Evolutionary conservation across 768 basidiomycete species (phyloP), one percentile per base, ranked within the genome.

Genomic region (Infundibulicybe gibba): DNA sequence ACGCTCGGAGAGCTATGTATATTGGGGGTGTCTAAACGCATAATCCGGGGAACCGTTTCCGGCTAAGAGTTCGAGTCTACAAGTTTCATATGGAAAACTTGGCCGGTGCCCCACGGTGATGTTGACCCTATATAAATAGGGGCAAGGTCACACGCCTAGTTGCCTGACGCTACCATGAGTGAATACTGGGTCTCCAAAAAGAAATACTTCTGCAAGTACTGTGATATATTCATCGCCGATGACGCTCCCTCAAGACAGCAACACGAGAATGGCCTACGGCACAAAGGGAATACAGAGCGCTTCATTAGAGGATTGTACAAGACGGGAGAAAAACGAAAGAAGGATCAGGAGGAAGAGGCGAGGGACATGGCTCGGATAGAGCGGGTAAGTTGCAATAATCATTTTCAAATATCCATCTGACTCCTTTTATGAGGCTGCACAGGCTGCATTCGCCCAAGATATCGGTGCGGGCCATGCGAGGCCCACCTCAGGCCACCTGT

Each of bases 131-230:
- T n/a, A n/a, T n/a, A n/a, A n/a, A n/a, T n/a, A n/a, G n/a, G n/a
- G n/a, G n/a, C n/a, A n/a, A n/a, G n/a, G n/a, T n/a, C n/a, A n/a
- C n/a, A n/a, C n/a, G n/a, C n/a, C n/a, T n/a, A n/a, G n/a, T n/a
- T n/a, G n/a, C n/a, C n/a, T n/a, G n/a, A n/a, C n/a, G n/a, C 49
- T 52, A 56, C 55, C 62, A 94, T 93, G 91, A 85, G 83, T 55
- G 91, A 94, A 64, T 94, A 87, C 64, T 94, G 92, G 91, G 86
- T 94, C 52, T 90, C 90, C 19, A 83, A 89, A 63, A 93, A 94
- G 67, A 87, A 83, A 56, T 95, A 94, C 67, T 88, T 81, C 62
- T 97, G 94, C 83, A 93, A 94, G 63, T 97, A 97, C 73, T 98
- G 97, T 72, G 89, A 93, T 43, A 93, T 92, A 52, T 97, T 86